A percentile compares a stretch with the other conserved stretches of the same genome.
Conservation (phyloP, 2,329 filamentous ascomycete species). For the Talaromyces sp. region DNA sequence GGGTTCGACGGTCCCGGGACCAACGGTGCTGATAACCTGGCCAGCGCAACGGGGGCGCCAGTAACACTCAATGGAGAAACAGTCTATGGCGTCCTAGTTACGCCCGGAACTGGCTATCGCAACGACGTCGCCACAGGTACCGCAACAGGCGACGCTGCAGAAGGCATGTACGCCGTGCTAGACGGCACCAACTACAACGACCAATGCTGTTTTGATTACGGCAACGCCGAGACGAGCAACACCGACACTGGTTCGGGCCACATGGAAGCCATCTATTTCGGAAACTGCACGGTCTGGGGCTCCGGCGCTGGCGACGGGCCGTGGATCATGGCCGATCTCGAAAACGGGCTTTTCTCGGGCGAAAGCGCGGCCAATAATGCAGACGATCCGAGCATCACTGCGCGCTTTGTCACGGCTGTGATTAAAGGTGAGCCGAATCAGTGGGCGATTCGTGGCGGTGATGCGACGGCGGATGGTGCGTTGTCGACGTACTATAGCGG, state of each 20-base stretch:
- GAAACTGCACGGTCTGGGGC: slow-evolving; percentile 53
- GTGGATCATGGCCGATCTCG: slow-evolving; percentile 66
- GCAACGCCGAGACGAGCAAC: slow-evolving; percentile 52
- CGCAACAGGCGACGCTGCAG: slow-evolving; percentile 51
- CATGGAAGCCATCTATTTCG: slow-evolving; percentile 67
- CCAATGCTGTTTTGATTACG: slow-evolving; percentile 50
- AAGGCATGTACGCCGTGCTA: slow-evolving; percentile 32
- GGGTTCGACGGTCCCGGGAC: slow-evolving; percentile 51
- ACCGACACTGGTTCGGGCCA: slow-evolving; percentile 57
- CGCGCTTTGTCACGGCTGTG: slow-evolving; percentile 54
- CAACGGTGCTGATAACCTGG: slow-evolving; percentile 57
- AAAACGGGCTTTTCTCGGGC: slow-evolving; percentile 63
- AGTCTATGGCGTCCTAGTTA: slow-evolving; percentile 60
- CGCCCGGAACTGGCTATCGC: slow-evolving; percentile 60
- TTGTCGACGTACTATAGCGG: slow-evolving; percentile 59
- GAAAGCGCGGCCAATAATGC: slow-evolving; percentile 43
- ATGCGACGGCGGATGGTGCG: slow-evolving; percentile 49
- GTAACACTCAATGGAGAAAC: slow-evolving; percentile 58
- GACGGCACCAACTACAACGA: slow-evolving; percentile 32
- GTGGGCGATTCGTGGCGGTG: slow-evolving; percentile 58
- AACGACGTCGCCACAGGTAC: slow-evolving; percentile 52
- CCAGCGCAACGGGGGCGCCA: slow-evolving; percentile 56
- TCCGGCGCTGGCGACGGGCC: slow-evolving; percentile 56
- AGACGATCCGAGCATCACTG: slow-evolving; percentile 49
- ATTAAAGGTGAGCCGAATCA: slow-evolving; percentile 54